These are phyloP conservation scores for Paraconiothyrium brasiliense DNA, from an alignment of 2,329 filamentous ascomycete species.

Conservation along the genomic window DNA sequence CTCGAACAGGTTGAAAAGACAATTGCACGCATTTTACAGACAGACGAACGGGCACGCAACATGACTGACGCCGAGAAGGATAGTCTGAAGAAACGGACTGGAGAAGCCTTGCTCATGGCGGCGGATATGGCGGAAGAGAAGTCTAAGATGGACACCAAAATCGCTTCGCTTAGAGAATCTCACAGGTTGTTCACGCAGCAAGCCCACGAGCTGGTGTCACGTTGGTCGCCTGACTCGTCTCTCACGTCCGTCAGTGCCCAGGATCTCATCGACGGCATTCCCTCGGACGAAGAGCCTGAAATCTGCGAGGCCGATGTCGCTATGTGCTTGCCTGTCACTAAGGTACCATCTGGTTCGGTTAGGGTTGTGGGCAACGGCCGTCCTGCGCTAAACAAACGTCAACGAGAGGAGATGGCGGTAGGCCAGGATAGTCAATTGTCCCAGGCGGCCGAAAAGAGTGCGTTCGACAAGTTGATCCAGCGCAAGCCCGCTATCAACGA, in stretches of 20 bases:
- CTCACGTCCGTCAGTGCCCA: slow-evolving; percentile 19
- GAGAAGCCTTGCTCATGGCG: slow-evolving; percentile 11
- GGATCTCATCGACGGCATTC: slow-evolving; percentile 25
- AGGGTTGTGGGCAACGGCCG: slow-evolving; percentile 19
- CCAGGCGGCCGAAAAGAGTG: not conserved
- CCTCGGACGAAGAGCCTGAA: slow-evolving; percentile 31
- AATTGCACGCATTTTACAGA: slow-evolving; percentile 7
- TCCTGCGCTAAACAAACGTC: slow-evolving; percentile 1
- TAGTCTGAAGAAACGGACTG: not conserved
- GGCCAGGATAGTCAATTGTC: not conserved
- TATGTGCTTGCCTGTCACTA: slow-evolving; percentile 15
- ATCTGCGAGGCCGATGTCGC: slow-evolving; percentile 25
- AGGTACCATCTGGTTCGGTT: slow-evolving; percentile 28
- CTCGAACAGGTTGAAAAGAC: slow-evolving; percentile 30
- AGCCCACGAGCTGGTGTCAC: not conserved
- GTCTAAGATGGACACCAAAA: slow-evolving; percentile 19
- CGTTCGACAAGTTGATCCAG: not conserved
- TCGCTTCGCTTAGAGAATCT: slow-evolving; percentile 18
- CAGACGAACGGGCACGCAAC: not conserved
- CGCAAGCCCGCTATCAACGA: not conserved
- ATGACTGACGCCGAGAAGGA: slow-evolving; percentile 19
- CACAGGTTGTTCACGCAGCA: slow-evolving; percentile 26
- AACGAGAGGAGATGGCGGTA: not conserved
- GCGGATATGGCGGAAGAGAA: slow-evolving; percentile 14
- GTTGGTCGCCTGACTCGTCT: slow-evolving; percentile 20